A percentile compares a stretch with the other conserved stretches of the same genome.
These are phyloP conservation scores for Globisporangium cederbergense DNA, from an alignment of 352 stramenopile species.

Conservation along the genomic window DNA sequence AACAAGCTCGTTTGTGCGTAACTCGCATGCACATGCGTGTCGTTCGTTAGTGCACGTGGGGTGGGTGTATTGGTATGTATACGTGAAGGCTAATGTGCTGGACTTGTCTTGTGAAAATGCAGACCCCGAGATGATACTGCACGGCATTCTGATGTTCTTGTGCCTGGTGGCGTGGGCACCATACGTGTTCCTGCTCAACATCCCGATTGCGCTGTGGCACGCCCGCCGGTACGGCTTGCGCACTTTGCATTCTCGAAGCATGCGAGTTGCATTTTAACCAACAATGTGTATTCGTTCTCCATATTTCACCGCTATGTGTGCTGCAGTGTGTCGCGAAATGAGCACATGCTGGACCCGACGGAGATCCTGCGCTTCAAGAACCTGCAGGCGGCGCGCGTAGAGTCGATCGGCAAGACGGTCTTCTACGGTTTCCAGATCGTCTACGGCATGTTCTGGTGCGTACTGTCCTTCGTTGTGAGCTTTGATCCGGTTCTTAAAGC, in stretches of 20 bases:
- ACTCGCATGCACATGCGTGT: background rate
- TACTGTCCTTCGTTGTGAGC: background rate
- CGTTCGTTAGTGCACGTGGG: background rate
- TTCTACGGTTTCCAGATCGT: conserved; percentile 88
- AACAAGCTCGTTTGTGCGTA: conserved; percentile 82
- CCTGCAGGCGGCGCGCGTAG: conserved; percentile 65
- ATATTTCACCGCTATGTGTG: background rate
- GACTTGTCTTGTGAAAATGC: conserved; percentile 8
- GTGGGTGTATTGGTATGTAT: background rate
- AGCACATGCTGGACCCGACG: conserved; percentile 81
- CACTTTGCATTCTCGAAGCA: background rate
- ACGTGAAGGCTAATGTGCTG: background rate
- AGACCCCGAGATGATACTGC: conserved; percentile 81
- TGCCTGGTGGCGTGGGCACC: conserved; percentile 71
- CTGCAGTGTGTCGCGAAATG: conserved; percentile 61
- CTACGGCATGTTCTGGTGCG: conserved; percentile 89
- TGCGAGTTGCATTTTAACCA: background rate
- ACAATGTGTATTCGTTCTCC: background rate
- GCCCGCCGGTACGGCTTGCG: conserved; percentile 43
- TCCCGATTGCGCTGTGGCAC: conserved; percentile 77
- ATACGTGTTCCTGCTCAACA: conserved; percentile 76
- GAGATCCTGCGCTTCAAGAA: conserved; percentile 89
- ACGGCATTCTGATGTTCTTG: conserved; percentile 72
- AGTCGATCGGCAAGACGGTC: conserved; percentile 82
- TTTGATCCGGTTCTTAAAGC: background rate